Evolutionary conservation across 495 filamentous ascomycete genomes (phyloP), one percentile per base, ranked within the genome.

Genomic region (Aeminium ludgeri): DNA sequence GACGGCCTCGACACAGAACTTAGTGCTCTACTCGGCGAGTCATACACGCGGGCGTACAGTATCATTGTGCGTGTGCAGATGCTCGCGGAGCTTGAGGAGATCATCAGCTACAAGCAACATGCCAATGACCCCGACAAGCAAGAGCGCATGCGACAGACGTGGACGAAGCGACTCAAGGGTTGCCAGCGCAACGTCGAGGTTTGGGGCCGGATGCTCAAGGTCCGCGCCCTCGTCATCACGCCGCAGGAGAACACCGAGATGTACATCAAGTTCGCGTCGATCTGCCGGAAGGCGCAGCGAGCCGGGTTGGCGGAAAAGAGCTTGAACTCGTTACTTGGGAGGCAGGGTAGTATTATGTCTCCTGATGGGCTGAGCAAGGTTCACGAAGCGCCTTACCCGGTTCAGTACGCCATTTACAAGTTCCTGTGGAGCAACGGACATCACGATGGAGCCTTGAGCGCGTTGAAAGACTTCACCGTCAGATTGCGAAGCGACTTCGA

Each of bases 231-330:
- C 34, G 89, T 99, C 36, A 86, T 94, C 37, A 72, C 70, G 10
- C 86, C 89, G 3, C 74, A 71, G 20, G 86, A 99, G 55, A 93
- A 96, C 49, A 81, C 91, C 67, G 80, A 89, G 52, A 96, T 96
- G 85, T 92, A 82, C 70, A 95, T 96, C 64, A 99, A 99, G 55
- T 96, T 94, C 52, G 82, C 91, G 45, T 96, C 95, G 50, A 71
- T 99, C 6, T 99, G 89, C 58, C 79, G 89, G 51, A 99, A 96
- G 55, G 92, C 85, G 23, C 80, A 83, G 38, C 78, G 89, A 8
- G 86, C 84, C 65, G 89, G 87, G 11, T 70, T 99, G n/a, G 91
- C 87, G 2, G 89, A 96, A 63, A 87, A 92, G 57, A 84, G 84
- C n/a, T 63, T 99, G 32, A 82, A 85, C 52, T 78, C 76, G 20